Evolutionary conservation across 106 monocot genomes (phyloP), one percentile per base, ranked within the genome.

Genomic region (Ottelia alismoides): DNA sequence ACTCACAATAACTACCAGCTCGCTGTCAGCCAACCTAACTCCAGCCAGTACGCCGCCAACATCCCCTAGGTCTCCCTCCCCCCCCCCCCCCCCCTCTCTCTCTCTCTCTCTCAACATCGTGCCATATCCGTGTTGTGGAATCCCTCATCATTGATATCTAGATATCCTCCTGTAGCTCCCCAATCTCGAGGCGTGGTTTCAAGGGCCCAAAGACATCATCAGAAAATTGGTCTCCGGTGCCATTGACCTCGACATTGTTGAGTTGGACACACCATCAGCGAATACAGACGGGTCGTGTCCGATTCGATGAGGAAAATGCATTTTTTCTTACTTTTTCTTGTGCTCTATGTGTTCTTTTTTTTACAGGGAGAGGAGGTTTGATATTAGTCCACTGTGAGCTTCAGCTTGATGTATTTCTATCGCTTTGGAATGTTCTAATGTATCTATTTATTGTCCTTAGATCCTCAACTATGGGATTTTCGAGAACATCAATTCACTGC

Each of bases 151-250:
- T 43, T 43, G 6, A 16, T 16, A 43, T 43, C 6, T 20, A n/a
- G n/a, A n/a, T n/a, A n/a, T n/a, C n/a, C n/a, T n/a, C n/a, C n/a
- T 74, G 50, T 61, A 96, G 96, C 74, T 96, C 18, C 55, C 85
- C 58, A 89, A 89, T 67, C 48, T 96, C 44, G 96, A 96, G 70
- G 96, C 89, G 50, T 96, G 96, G 96, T 89, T 96, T 59, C 89
- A 96, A 52, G 63, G 96, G 58, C 96, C 96, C 2, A 96, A 85
- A 68, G 96, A 96, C 61, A 81, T 89, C 58, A 89, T 96, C 25
- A 77, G 79, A 2, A 96, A 96, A 57, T 58, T 96, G 31, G 73
- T 67, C 28, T 78, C 88, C 50, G 96, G 96, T 6, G 85, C 85
- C 65, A 66, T 98, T 17, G 96, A 98, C 54, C 89, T 98, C 67